Percentiles rank a stretch among this genome's conserved stretches.
These are phyloP conservation scores for Exophiala bonariae DNA, from an alignment of 2,329 filamentous ascomycete species.

Conservation along the genomic window DNA sequence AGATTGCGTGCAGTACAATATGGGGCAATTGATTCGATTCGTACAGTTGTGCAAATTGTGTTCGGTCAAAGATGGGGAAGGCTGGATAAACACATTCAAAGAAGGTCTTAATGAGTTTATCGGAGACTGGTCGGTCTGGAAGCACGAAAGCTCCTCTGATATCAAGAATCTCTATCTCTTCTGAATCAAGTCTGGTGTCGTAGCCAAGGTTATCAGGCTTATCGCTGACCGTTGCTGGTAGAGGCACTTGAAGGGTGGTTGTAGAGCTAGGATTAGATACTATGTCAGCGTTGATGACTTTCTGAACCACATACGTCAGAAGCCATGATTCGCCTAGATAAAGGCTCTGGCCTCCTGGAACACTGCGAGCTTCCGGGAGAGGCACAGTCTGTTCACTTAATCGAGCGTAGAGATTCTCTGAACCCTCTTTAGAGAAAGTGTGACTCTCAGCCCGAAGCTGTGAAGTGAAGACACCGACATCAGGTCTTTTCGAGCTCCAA, in stretches of 20 bases:
- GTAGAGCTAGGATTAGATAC: conserved; percentile 6
- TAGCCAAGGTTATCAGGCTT: conserved; percentile 11
- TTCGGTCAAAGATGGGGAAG: conserved; percentile 27
- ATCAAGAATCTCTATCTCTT: conserved; percentile 7
- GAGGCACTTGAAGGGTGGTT: conserved; percentile 6
- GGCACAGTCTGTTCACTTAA: conserved; percentile 3
- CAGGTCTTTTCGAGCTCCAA: conserved; percentile 2
- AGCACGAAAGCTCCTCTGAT: conserved; percentile 25
- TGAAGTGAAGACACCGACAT: not conserved
- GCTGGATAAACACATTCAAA: conserved; percentile 24
- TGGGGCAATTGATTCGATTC: conserved; percentile 21
- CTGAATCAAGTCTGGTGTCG: conserved; percentile 5
- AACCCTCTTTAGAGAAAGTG: conserved; percentile 3
- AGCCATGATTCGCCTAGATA: conserved; percentile 13
- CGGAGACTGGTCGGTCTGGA: conserved; percentile 15
- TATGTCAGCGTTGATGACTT: conserved; percentile 4
- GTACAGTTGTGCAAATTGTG: conserved; percentile 19
- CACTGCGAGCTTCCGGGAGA: conserved; percentile 1
- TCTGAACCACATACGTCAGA: conserved; percentile 10
- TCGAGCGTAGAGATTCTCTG: conserved; percentile 11
- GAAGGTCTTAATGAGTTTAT: conserved; percentile 27
- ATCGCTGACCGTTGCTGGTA: conserved; percentile 7
- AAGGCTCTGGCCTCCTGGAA: conserved; percentile 7
- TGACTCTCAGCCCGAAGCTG: not conserved
- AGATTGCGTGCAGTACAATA: conserved; percentile 28